Evolutionary conservation across 345 rosid genomes (phyloP), one percentile per base, ranked within the genome.

Genomic region (Geranium rotundifolium): DNA sequence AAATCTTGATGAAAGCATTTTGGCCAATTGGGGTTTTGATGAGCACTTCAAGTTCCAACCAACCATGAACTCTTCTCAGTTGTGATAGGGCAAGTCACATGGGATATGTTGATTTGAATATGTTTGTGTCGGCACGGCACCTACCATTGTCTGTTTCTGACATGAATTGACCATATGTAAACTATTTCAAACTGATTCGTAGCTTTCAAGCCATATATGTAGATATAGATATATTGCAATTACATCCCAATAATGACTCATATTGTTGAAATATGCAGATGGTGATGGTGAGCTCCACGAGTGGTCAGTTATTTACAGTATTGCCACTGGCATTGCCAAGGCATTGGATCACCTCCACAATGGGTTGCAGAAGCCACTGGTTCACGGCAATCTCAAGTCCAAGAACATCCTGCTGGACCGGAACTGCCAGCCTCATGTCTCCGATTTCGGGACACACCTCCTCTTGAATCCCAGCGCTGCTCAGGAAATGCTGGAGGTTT

Each of bases 381-480:
- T 84, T 75, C 98, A 92, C n/a, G 98, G 95, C 41, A 89, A 92
- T 72, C 79, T 92, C 4, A 89, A 89, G 75, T 85, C 96, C 2
- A 89, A 85, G 73, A 92, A 92, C 71, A 72, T 92, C 69, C 70
- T 88, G 46, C 65, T 85, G 72, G 86, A 77, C 65, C 78, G 82
- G 17, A 72, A 67, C 77, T 78, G 71, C 68, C 77, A 73, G 16
- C 88, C 98, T 7, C 67, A 58, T 59, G 27, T 89, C 63, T 89
- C 97, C 0, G 98, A 92, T 69, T 84, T 77, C 16, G 88, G 91
- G 7, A 64, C 87, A 30, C 82, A 87, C 75, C 71, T 85, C 37
- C 84, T 89, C 30, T 67, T 92, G 73, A 87, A 85, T 63, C 77
- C 76, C 2, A 39, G 78, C 5, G 73, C 93, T 54, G 89, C 78